Percentiles rank a stretch among this genome's conserved stretches.
Conservation (phyloP, 2,329 filamentous ascomycete genomes). For the Talaromyces sp. region DNA sequence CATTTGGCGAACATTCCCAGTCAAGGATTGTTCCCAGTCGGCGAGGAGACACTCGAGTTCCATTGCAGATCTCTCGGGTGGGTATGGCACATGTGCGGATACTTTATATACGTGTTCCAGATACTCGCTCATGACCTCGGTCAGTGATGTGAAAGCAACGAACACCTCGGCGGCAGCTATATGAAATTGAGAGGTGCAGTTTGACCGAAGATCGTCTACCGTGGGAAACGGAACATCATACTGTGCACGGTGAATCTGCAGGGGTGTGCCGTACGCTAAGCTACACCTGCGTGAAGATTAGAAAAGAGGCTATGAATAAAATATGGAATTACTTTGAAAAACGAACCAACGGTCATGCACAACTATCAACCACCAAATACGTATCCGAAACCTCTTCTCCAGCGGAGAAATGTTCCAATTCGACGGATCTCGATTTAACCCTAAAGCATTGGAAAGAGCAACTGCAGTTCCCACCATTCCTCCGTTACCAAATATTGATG, state of each 20-base stretch:
- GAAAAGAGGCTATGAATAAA: not conserved
- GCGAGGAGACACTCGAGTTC: slow-evolving; percentile 36
- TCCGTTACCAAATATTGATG: slow-evolving; percentile 51
- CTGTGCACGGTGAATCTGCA: slow-evolving; percentile 41
- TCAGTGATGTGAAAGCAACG: slow-evolving; percentile 42
- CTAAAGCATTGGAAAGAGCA: slow-evolving; percentile 50
- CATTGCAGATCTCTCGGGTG: slow-evolving; percentile 14
- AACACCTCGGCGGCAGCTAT: slow-evolving; percentile 35
- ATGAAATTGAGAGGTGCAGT: slow-evolving; percentile 12
- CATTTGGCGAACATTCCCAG: slow-evolving; percentile 32
- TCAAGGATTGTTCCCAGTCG: slow-evolving; percentile 43
- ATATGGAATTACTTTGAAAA: not conserved
- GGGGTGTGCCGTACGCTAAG: slow-evolving; percentile 50
- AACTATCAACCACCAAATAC: slow-evolving; percentile 53
- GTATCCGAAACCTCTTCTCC: slow-evolving; percentile 49
- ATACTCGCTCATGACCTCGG: slow-evolving; percentile 37
- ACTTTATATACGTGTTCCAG: slow-evolving; percentile 30
- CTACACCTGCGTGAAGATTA: slow-evolving; percentile 38
- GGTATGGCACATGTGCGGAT: slow-evolving; percentile 18
- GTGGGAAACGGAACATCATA: slow-evolving; percentile 46
- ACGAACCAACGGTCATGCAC: slow-evolving; percentile 52
- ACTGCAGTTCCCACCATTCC: slow-evolving; percentile 48
- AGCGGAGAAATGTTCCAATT: slow-evolving; percentile 48
- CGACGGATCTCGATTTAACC: slow-evolving; percentile 49
- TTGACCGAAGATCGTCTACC: slow-evolving; percentile 26